A percentile compares a stretch with the other conserved stretches of the same genome.
Conservation (phyloP, 2,329 filamentous ascomycete species). For the Colletotrichum musae region DNA sequence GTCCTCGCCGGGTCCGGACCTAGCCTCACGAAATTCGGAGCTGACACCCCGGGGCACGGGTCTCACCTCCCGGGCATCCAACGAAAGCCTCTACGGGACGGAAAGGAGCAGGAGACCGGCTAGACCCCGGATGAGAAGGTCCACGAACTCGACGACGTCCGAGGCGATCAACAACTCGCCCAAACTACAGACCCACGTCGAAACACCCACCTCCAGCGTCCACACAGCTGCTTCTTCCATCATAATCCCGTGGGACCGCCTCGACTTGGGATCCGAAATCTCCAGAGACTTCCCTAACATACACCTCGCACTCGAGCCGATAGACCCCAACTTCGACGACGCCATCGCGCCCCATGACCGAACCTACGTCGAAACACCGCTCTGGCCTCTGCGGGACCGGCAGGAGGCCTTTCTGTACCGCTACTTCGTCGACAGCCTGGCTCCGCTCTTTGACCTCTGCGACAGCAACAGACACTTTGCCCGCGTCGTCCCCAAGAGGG, state of each 20-base stretch:
- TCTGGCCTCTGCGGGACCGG: conserved; percentile 41
- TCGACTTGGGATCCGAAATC: conserved; percentile 5
- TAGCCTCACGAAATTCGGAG: background rate
- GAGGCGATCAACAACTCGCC: conserved; percentile 8
- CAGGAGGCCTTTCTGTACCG: conserved; percentile 49
- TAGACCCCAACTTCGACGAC: conserved; percentile 26
- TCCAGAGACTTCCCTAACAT: conserved; percentile 19
- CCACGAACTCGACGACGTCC: background rate
- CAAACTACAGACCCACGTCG: conserved; percentile 3
- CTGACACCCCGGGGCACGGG: background rate
- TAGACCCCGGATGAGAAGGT: background rate
- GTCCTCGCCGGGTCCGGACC: conserved; percentile 9
- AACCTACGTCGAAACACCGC: conserved; percentile 35
- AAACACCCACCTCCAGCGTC: conserved; percentile 11
- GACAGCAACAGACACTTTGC: conserved; percentile 48
- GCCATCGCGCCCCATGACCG: conserved; percentile 3
- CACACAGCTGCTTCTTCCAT: conserved; percentile 3
- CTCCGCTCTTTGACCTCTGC: conserved; percentile 48
- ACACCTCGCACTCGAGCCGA: conserved; percentile 17
- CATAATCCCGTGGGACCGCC: conserved; percentile 20
- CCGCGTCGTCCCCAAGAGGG: conserved; percentile 47
- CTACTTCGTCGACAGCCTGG: conserved; percentile 46
- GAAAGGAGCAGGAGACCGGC: background rate
- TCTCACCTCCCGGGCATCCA: conserved; percentile 2
- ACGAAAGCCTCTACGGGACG: background rate